phyloP scores from a whole-genome alignment of 2,329 filamentous ascomycete species.

The Aschersonia sp. region DNA sequence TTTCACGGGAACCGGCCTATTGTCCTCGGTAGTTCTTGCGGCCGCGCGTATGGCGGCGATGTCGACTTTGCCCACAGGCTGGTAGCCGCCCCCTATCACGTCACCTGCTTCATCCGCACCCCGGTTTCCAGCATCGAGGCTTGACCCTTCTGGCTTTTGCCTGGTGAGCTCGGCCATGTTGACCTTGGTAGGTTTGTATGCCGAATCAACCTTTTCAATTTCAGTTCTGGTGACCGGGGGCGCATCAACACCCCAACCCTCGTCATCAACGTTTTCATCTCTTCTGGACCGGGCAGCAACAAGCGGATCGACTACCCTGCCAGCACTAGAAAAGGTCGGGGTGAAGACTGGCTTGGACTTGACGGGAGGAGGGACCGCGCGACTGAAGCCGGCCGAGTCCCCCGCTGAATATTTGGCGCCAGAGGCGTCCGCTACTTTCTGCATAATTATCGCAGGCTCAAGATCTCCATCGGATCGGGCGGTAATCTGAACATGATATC shows the following conservation, averaged over 20 bases:
- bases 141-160: slow-evolving; percentile 54
- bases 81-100: slow-evolving; percentile 75
- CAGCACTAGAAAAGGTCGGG: slow-evolving; percentile 44
- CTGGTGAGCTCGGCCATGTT: slow-evolving; percentile 77
- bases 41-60: slow-evolving; percentile 77
- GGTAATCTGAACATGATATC: slow-evolving; percentile 95
- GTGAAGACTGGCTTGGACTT: slow-evolving; percentile 88
- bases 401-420: slow-evolving; percentile 83
- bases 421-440: slow-evolving; percentile 89
- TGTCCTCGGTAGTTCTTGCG: slow-evolving; percentile 55
- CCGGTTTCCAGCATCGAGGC: slow-evolving; percentile 33
- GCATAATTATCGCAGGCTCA: slow-evolving; percentile 73
- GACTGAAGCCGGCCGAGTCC: slow-evolving; percentile 36
- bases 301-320: slow-evolving; percentile 49
- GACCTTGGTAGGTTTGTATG: slow-evolving; percentile 92
- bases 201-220: slow-evolving; percentile 80
- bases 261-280: slow-evolving; percentile 52
- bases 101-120: slow-evolving; percentile 35
- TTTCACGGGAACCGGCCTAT: slow-evolving; percentile 74
- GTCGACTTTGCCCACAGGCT: slow-evolving; percentile 94
- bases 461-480: slow-evolving; percentile 85
- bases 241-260: slow-evolving; percentile 92
- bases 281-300: slow-evolving; percentile 48
- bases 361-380: slow-evolving; percentile 50
- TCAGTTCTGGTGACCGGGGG: slow-evolving; percentile 78